Conservation (phyloP, 805 yeast species). For the Ogataea henricii region DNA sequence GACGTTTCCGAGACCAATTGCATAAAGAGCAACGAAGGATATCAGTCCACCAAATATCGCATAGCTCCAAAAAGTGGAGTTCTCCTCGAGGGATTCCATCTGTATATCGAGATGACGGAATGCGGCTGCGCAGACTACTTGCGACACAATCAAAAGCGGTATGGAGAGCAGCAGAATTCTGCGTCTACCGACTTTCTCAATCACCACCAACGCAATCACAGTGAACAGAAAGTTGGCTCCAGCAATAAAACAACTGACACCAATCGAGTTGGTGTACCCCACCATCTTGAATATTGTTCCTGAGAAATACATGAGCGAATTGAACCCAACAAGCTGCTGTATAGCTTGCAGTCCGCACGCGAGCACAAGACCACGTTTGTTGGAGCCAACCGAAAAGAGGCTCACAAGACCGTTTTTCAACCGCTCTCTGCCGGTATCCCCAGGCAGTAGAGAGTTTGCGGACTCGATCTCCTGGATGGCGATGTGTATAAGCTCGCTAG, state of each 20-base stretch:
- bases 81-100: conserved; percentile 25
- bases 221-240: conserved; percentile 59
- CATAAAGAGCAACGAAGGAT: conserved; percentile 52
- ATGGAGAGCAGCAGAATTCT: conserved; percentile 47
- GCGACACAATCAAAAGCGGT: conserved; percentile 47
- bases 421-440: conserved; percentile 25
- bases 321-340: conserved; percentile 60
- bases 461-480: conserved; percentile 44
- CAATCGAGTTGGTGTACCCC: conserved; percentile 53
- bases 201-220: conserved; percentile 47
- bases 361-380: conserved; percentile 51
- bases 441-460: conserved; percentile 28
- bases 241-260: conserved; percentile 55
- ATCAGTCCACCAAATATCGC: conserved; percentile 49
- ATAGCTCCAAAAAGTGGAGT: conserved; percentile 46
- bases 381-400: conserved; percentile 45
- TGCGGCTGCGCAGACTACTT: conserved; percentile 53
- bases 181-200: conserved; percentile 55
- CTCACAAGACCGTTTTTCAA: conserved; percentile 42
- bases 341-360: conserved; percentile 60
- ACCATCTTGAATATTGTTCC: conserved; percentile 55
- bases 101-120: conserved; percentile 46
- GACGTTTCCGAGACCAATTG: conserved; percentile 56
- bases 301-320: conserved; percentile 58
- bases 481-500: conserved; percentile 42